Conservation (phyloP, 2,329 filamentous ascomycete genomes). For the Aspergillus arachidicola region DNA sequence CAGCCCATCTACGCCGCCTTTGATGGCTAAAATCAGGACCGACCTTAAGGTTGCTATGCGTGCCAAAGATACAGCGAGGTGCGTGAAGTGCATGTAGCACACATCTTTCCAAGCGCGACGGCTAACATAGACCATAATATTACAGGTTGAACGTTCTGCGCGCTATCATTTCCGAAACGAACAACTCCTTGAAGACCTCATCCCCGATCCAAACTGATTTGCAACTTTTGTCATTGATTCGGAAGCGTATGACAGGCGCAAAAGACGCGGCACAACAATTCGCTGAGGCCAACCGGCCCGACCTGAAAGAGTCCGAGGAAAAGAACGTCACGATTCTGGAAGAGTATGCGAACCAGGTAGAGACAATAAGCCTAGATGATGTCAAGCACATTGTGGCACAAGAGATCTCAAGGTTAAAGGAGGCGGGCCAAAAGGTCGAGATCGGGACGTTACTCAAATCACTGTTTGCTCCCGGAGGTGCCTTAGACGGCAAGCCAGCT, state of each 20-base stretch:
- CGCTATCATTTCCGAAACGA: constrained; percentile 52
- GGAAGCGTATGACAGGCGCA: constrained; percentile 43
- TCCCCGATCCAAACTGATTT: constrained; percentile 50
- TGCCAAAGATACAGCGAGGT: constrained; percentile 52
- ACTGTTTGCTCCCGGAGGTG: constrained; percentile 44
- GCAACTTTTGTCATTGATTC: constrained; percentile 49
- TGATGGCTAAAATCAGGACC: constrained; percentile 47
- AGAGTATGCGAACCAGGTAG: constrained; percentile 47
- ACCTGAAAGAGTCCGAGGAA: constrained; percentile 50
- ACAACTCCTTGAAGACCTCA: constrained; percentile 51
- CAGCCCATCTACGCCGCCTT: constrained; percentile 39
- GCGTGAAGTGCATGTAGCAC: constrained; percentile 3
- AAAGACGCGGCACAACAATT: constrained; percentile 48
- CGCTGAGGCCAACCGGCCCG: constrained; percentile 41
- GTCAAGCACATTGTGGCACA: constrained; percentile 40
- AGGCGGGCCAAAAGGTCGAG: constrained; percentile 38
- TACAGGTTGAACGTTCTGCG: constrained; percentile 51
- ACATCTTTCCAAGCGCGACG: neutral
- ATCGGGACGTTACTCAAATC: constrained; percentile 46
- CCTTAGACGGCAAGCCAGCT: constrained; percentile 47
- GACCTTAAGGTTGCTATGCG: constrained; percentile 54
- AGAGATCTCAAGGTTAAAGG: constrained; percentile 39
- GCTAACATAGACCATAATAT: neutral
- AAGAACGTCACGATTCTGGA: constrained; percentile 47
- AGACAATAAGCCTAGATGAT: constrained; percentile 45